Conservation (phyloP, 129 eudicot genomes). For the Pseudognaphalium luteoalbum region DNA sequence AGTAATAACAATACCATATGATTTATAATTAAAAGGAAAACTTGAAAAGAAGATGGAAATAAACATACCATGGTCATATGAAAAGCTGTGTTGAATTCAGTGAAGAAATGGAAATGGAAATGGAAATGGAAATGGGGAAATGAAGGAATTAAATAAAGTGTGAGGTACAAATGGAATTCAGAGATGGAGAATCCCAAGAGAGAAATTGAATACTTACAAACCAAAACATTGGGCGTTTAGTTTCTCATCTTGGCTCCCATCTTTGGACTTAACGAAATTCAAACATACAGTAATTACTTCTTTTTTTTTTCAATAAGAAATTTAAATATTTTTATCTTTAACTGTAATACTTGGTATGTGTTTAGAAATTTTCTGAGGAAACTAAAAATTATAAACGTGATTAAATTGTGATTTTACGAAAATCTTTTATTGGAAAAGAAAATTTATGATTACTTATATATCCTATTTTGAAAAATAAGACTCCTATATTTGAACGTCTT, state of each 20-base stretch:
- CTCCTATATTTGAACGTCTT: too few relatives aligned
- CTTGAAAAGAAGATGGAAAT: background rate
- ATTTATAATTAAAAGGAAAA: too few relatives aligned
- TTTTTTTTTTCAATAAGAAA: too few relatives aligned
- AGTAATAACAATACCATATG: too few relatives aligned
- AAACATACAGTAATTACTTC: background rate
- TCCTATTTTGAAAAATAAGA: too few relatives aligned
- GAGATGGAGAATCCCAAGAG: conserved; percentile 37
- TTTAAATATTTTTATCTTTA: background rate
- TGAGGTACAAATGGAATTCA: conserved; percentile 9
- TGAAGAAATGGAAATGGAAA: too few relatives aligned
- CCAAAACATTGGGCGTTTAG: conserved; percentile 38
- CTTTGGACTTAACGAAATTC: conserved; percentile 38
- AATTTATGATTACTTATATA: too few relatives aligned
- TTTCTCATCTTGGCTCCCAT: background rate
- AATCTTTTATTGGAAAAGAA: too few relatives aligned
- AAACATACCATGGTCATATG: conserved; percentile 30
- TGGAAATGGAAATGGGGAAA: background rate
- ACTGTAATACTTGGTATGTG: too few relatives aligned
- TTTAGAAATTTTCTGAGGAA: too few relatives aligned
- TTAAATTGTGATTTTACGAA: too few relatives aligned
- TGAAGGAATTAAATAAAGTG: background rate
- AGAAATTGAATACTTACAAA: conserved; percentile 32
- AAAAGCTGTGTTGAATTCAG: background rate
- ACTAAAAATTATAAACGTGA: too few relatives aligned